These are phyloP conservation scores for Cryptococcus sp. DNA, from an alignment of 1,284 basidiomycete species.

Conservation along the genomic window DNA sequence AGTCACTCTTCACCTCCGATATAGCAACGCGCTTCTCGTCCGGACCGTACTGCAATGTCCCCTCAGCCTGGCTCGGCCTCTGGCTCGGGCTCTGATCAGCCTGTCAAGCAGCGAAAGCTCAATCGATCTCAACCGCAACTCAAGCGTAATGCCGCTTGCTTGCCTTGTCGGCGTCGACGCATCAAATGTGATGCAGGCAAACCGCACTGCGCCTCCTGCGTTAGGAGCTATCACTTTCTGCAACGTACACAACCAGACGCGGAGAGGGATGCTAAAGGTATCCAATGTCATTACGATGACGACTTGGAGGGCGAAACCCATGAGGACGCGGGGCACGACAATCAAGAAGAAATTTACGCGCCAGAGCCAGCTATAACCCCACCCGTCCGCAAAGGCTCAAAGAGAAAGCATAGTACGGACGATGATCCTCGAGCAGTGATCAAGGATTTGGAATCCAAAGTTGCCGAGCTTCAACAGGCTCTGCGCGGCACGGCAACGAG, in stretches of 20 bases:
- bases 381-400: constrained; percentile 4
- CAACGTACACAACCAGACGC: constrained; percentile 30
- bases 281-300: constrained; percentile 35
- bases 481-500: neutral
- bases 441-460: constrained; percentile 33
- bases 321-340: constrained; percentile 6
- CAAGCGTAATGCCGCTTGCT: constrained; percentile 31
- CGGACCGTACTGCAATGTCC: neutral
- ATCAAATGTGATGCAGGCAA: constrained; percentile 10
- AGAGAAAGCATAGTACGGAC: constrained; percentile 4
- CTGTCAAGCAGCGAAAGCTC: constrained; percentile 26
- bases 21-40: neutral
- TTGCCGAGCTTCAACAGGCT: constrained; percentile 22
- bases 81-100: neutral
- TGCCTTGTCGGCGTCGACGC: constrained; percentile 6
- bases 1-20: too few species aligned
- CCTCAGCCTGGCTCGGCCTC: neutral
- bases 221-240: constrained; percentile 5
- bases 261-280: constrained; percentile 23
- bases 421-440: constrained; percentile 21
- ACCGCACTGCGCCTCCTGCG: constrained; percentile 10
- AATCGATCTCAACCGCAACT: constrained; percentile 25
- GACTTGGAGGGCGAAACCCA: constrained; percentile 20
- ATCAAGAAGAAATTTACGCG: neutral
- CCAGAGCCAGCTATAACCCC: too few species aligned